Conservation (phyloP, 768 basidiomycete genomes). For the Lactarius psammicola region DNA sequence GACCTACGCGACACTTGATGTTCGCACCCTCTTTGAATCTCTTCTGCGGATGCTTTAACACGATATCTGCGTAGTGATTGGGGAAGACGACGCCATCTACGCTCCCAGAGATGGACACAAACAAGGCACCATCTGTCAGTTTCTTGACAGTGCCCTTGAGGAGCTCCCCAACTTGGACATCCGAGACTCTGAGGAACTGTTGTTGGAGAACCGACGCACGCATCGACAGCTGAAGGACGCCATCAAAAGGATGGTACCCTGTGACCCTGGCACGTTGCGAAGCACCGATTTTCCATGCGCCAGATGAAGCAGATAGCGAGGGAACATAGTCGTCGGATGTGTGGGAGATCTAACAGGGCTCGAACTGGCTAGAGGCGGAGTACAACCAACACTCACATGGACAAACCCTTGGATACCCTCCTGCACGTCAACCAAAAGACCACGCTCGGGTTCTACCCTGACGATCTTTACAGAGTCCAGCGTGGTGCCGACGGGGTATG, state of each 20-base stretch:
- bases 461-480: conserved; percentile 72
- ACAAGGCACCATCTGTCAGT: conserved; percentile 75
- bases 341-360: conserved; percentile 76
- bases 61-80: conserved; percentile 91
- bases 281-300: conserved; percentile 78
- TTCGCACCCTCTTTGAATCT: conserved; percentile 79
- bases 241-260: conserved; percentile 83
- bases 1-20: conserved; percentile 81
- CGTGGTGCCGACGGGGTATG: conserved; percentile 70
- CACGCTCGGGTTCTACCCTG: conserved; percentile 77
- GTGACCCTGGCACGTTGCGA: conserved; percentile 84
- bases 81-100: conserved; percentile 95
- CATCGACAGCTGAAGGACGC: conserved; percentile 83
- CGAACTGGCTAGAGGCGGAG: conserved; percentile 14
- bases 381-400: conserved; percentile 59
- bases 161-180: conserved; percentile 82
- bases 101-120: conserved; percentile 81
- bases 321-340: conserved; percentile 88
- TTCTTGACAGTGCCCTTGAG: conserved; percentile 88
- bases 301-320: conserved; percentile 63
- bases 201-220: conserved; percentile 81
- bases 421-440: conserved; percentile 67
- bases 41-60: conserved; percentile 89
- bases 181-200: conserved; percentile 77
- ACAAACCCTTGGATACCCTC: conserved; percentile 74